Base-by-base conservation (phyloP, 306 rosid species). In the Castanea sativa region DNA sequence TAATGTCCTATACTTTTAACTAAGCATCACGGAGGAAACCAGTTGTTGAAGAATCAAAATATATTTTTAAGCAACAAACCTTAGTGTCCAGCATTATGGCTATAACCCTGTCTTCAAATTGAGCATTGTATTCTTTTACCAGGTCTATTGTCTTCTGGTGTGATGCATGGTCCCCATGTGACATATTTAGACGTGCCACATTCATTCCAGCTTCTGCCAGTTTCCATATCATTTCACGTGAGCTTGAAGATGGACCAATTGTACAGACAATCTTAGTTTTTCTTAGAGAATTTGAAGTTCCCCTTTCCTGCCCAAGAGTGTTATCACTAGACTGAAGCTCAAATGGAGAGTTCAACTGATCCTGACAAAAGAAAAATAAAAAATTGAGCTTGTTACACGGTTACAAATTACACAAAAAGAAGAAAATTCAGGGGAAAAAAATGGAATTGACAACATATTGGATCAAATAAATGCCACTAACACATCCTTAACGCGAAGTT, bases 31-130 rank as follows among this genome's bases (percentile, higher is more conserved):
- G 19, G 8, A 70, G 20, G 29, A 20, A 10, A 75, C 49, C 19
- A 56, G 19, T 30, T 63, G 59, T 58, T 41, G 25, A 15, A 49
- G 43, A 73, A 11, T 15, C 15, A 53, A 32, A 33, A n/a, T 10
- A 32, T 16, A 30, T 32, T 32, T 30, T 16, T 30, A 18, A 70
- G 58, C 29, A 41, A 70, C 80, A 75, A 49, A 91, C 98, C 98
- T 95, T 95, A 70, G 99, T 95, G 85, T 95, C 99, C 73, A 95
- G 91, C 99, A 95, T 92, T 86, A 95, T 91, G 81, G 98, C 92
- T 13, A 95, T 83, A 52, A 87, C 97, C 82, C 86, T 92, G 73
- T 95, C 91, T 23, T 83, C 85, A 76, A 90, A 91, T 71, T 85
- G 93, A 78, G 96, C 84, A 60, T 95, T 95, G 90, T 91, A 95